Evolutionary conservation across 345 rosid species (phyloP), one percentile per base, ranked within the genome.

Genomic region (Aegle marmelos): DNA sequence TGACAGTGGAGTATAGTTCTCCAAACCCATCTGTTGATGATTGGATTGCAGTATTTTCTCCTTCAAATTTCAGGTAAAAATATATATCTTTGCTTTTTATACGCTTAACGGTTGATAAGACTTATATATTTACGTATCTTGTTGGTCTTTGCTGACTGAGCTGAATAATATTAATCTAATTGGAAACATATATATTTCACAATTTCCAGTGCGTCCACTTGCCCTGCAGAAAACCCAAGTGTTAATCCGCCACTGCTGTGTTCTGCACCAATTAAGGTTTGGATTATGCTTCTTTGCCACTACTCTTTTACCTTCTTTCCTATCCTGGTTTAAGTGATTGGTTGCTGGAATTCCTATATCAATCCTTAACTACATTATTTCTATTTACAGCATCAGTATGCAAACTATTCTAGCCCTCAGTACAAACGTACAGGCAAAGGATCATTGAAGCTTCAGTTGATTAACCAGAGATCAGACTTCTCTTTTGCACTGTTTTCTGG

Each of bases 31-130:
- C 91, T n/a, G 68, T 73, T 84, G 91, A 89, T 86, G 92, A 93
- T 76, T 90, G 97, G 93, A 88, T 92, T 80, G 97, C 89, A 56
- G 94, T 90, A 36, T 90, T 92, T 84, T 92, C 97, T 68, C 93
- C 94, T 77, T 87, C 90, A 65, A 86, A 91, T 82, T 88, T 92
- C 85, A 89, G 88, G 94, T 91, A 82, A 57, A 72, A 61, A 48
- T 8, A 70, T 53, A 53, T 53, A 61, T 21, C 9, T 63, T 76
- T 68, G 62, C 50, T 21, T 68, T 50, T 39, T 41, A 25, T 31
- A 34, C 25, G 30, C 16, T 31, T 9, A 54, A 10, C 17, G 16
- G 24, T 28, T 22, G 14, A 68, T 27, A 13, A 61, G 34, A 61
- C 19, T 7, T 14, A 41, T 10, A 71, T 53, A n/a, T 33, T 56